These are phyloP conservation scores for Chaetomiaceae sp. DNA, from an alignment of 2,329 filamentous ascomycete species.

Conservation along the genomic window DNA sequence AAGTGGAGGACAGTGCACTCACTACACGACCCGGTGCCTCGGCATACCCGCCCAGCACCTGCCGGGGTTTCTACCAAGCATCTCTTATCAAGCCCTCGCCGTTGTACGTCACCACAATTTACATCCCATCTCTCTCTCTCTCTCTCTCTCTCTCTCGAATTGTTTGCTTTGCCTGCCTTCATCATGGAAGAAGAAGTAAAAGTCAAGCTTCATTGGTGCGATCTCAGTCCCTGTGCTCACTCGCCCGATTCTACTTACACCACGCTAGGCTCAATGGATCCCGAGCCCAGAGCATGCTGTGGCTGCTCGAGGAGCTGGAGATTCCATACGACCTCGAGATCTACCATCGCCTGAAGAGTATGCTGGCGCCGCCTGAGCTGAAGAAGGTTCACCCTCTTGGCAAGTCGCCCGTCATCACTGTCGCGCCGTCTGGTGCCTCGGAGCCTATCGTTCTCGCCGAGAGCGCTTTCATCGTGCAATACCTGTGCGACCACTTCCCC, in stretches of 20 bases:
- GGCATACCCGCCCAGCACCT: background rate
- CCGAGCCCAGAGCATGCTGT: conserved; percentile 76
- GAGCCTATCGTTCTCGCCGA: conserved; percentile 67
- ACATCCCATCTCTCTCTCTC: background rate
- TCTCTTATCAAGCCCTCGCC: too few relatives aligned
- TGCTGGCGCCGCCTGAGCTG: conserved; percentile 70
- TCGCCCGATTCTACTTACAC: background rate
- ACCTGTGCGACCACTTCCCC: conserved; percentile 64
- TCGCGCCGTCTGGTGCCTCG: conserved; percentile 43
- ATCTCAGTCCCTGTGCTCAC: background rate
- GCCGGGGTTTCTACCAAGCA: too few relatives aligned
- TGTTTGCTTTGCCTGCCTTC: too few relatives aligned
- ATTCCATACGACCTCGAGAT: conserved; percentile 75
- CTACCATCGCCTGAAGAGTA: conserved; percentile 60
- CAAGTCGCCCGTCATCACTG: conserved; percentile 74
- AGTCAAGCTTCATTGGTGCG: conserved; percentile 22
- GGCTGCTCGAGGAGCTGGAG: conserved; percentile 79
- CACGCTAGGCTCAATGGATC: conserved; percentile 77
- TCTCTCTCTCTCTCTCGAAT: too few relatives aligned
- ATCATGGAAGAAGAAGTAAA: conserved; percentile 18
- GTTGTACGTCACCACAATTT: too few relatives aligned
- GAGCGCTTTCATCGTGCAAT: conserved; percentile 76
- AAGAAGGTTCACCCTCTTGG: conserved; percentile 78
- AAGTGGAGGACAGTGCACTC: background rate
- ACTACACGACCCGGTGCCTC: background rate